Evolutionary conservation across 139 green algal species (phyloP), one percentile per base, ranked within the genome.

Genomic region (Asterochloris erici): DNA sequence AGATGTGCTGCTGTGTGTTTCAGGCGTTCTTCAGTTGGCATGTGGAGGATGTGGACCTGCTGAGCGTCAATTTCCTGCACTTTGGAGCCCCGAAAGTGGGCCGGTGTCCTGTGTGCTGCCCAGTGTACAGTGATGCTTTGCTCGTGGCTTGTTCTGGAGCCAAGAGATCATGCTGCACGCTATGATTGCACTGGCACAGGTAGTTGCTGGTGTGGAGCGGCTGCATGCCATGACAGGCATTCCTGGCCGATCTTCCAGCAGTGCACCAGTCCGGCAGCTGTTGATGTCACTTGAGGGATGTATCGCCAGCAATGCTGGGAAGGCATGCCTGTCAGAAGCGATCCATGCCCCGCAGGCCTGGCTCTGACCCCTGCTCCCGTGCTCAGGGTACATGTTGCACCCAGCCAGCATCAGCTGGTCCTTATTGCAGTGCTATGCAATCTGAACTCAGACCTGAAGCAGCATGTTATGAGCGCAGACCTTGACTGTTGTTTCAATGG

Each of bases 21-120:
- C 84, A 93, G 61, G 90, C 81, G 64, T 86, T 93, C 73, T 98
- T 98, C 78, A 92, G 92, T 12, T 96, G 92, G 84, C 89, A 96
- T 85, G 94, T 92, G 88, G 96, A 99, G 89, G 96, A 99, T 81
- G 87, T 95, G 19, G 96, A 99, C 88, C 90, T 99, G 16, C 93
- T 94, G 73, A 95, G 88, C 85, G 92, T 98, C 83, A 99, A 99
- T 90, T 99, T 95, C 87, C 87, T 98, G 54, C 96, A 99, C 90
- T 96, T 92, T 86, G 96, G 96, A 11, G 92, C 91, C 47, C 90
- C 94, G 68, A 99, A 99, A 91, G 89, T 95, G 17, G 92, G 91
- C 10, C 17, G 9, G 4, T 71, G 19, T 77, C 13, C 28, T 79
- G 74, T 54, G 38, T 54, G 38, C 38, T 54, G 38, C 66, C 2